Evolutionary conservation across 495 filamentous ascomycete species (phyloP).

Genomic region (Aspergillus sparsus): DNA sequence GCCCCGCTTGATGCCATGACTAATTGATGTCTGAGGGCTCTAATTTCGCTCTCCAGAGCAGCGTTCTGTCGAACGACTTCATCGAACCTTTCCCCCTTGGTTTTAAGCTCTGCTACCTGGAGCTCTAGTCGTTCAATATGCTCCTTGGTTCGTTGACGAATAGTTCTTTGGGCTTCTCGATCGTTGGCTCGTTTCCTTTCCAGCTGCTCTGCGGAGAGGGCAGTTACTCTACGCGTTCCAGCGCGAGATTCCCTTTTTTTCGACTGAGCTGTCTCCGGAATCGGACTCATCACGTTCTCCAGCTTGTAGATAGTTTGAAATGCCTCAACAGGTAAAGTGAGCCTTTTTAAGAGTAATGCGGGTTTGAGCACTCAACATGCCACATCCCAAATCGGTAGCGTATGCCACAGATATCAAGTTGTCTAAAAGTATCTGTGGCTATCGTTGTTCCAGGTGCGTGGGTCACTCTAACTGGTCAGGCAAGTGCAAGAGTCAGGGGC

Average conservation of each 20-base stretch:
- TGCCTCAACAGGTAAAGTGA: constrained; percentile 10
- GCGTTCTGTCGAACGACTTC: constrained; percentile 54
- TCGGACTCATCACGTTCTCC: constrained; percentile 24
- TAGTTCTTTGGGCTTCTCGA: constrained; percentile 64
- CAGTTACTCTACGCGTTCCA: constrained; percentile 60
- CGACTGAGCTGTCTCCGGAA: constrained; percentile 19
- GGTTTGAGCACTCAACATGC: constrained; percentile 10
- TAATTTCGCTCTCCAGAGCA: constrained; percentile 56
- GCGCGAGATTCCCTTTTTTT: constrained; percentile 54
- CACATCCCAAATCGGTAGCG: constrained; percentile 20
- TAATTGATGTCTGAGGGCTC: constrained; percentile 45
- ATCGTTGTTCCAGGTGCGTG: constrained; percentile 29
- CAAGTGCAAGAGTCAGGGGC: constrained; percentile 14
- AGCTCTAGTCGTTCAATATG: constrained; percentile 58
- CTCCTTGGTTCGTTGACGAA: constrained; percentile 59
- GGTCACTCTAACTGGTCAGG: constrained; percentile 22
- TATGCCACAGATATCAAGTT: constrained; percentile 16
- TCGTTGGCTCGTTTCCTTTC: constrained; percentile 66
- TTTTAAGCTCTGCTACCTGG: constrained; percentile 51
- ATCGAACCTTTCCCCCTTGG: constrained; percentile 49
- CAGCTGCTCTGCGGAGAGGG: constrained; percentile 58
- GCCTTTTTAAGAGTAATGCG: constrained; percentile 12
- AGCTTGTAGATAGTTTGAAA: constrained; percentile 8
- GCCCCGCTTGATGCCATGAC: constrained; percentile 23
- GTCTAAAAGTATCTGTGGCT: constrained; percentile 20